A percentile compares a stretch with the other conserved stretches of the same genome.
Evolutionary conservation across 2,329 filamentous ascomycete genomes (phyloP).

Genomic region (Thielaviopsis populi): DNA sequence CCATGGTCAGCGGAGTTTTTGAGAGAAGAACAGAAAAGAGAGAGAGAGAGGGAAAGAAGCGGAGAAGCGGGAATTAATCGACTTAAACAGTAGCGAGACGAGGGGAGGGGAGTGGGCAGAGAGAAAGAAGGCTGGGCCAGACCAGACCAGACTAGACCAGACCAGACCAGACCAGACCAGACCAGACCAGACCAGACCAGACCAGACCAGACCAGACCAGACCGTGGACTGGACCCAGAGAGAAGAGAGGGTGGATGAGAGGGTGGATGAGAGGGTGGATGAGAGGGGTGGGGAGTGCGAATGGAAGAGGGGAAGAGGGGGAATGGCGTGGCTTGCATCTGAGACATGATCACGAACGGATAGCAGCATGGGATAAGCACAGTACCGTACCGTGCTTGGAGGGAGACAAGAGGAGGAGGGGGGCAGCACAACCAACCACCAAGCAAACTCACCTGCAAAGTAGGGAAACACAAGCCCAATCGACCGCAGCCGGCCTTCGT

Average conservation of each 20-base stretch:
- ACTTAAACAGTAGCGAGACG: conserved; percentile 5
- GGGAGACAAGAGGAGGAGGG: neutral
- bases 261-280: too few relatives aligned
- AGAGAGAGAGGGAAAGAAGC: conserved; percentile 3
- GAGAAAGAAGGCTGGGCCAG: neutral
- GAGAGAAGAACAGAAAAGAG: neutral
- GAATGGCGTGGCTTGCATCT: neutral
- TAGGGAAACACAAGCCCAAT: conserved; percentile 9
- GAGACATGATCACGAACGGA: neutral
- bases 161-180: neutral
- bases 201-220: neutral
- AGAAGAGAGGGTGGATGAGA: too few relatives aligned
- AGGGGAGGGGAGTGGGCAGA: neutral
- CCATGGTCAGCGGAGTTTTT: neutral
- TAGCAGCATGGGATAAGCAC: conserved; percentile 1
- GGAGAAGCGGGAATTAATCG: neutral
- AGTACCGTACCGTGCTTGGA: neutral
- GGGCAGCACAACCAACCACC: neutral
- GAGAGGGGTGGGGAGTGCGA: neutral
- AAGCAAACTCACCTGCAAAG: conserved; percentile 8
- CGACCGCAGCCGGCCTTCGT: conserved; percentile 6
- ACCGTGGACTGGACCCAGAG: too few relatives aligned
- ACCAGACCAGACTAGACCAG: neutral
- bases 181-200: neutral
- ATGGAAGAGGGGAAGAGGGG: neutral